Base-by-base conservation (phyloP, 148 eudicot species). In the Arctostaphylos glauca region DNA sequence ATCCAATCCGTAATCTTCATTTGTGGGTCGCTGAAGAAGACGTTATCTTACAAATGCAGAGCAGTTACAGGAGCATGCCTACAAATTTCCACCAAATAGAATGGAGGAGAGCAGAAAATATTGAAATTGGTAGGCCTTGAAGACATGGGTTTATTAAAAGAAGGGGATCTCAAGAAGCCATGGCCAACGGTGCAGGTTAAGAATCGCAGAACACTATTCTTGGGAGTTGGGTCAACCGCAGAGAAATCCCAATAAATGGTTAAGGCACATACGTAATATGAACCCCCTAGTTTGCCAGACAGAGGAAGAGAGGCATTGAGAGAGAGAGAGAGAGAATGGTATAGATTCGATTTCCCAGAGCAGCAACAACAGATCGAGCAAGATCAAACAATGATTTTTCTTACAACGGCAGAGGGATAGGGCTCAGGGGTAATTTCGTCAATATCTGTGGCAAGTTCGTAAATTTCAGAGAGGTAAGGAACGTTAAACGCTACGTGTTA, bases 1-100 rank as follows among this genome's bases (percentile, higher is more conserved):
- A 84, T 88, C 91, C 92, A 86, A 54, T 84, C 82, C 81, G 62
- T 86, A 85, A 87, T 84, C 88, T 83, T 87, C 92, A 91, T 64
- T 64, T 81, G 38, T 84, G 78, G 88, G 88, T 87, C 79, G 71
- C 52, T n/a, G 10, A 15, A 5, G 19, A 54, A 48, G 67, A 38
- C 48, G 38, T 59, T 80, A 78, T 75, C 72, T 46, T 14, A 64
- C 44, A 78, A 87, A 85, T 80, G 86, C 68, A 46, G 74, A 52
- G 55, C 54, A 43, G 31, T 54, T 59, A 73, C 49, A 68, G 38
- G 76, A 62, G 79, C 56, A 54, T 2, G 19, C 21, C 18, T 23
- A 38, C 23, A 53, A 68, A 53, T 54, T 71, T 74, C 75, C 44
- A 7, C 10, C 23, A 67, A 50, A 67, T 76, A 80, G 84, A 86